Evolutionary conservation across 2,329 filamentous ascomycete species (phyloP).

Genomic region (Paracamarosporium sp.): DNA sequence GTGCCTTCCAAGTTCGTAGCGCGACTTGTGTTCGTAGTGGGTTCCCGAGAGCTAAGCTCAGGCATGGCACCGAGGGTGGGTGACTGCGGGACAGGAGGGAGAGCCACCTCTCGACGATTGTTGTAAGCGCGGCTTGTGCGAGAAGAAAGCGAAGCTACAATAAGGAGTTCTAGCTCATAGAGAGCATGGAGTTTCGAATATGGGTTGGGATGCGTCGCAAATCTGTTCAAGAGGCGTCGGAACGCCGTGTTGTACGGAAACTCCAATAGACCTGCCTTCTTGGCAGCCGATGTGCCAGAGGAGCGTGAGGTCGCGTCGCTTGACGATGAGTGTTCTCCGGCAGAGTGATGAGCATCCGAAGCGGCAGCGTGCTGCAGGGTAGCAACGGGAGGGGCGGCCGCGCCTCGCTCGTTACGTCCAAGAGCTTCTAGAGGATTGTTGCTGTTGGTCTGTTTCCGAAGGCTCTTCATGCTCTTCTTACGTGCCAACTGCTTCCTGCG

Average conservation of each 20-base stretch:
- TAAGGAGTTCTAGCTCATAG: slow-evolving; percentile 81
- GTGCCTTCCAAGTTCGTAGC: slow-evolving; percentile 66
- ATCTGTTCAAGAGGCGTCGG: slow-evolving; percentile 78
- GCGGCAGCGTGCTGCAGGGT: slow-evolving; percentile 51
- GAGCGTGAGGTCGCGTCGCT: slow-evolving; percentile 54
- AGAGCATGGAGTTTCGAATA: slow-evolving; percentile 84
- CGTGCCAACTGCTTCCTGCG: slow-evolving; percentile 46
- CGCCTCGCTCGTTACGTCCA: slow-evolving; percentile 49
- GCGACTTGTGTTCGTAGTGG: slow-evolving; percentile 49
- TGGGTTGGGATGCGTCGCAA: slow-evolving; percentile 88
- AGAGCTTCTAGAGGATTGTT: slow-evolving; percentile 51
- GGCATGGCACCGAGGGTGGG: slow-evolving; percentile 53
- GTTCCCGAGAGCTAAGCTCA: slow-evolving; percentile 53
- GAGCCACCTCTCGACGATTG: slow-evolving; percentile 44
- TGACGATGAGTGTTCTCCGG: slow-evolving; percentile 54
- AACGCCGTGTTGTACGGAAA: slow-evolving; percentile 87
- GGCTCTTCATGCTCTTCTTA: slow-evolving; percentile 67
- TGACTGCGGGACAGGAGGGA: slow-evolving; percentile 52
- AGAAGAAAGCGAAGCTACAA: slow-evolving; percentile 74
- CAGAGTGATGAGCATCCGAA: slow-evolving; percentile 48
- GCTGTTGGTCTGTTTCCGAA: slow-evolving; percentile 51
- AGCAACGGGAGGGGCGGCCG: slow-evolving; percentile 50
- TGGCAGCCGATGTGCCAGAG: slow-evolving; percentile 48
- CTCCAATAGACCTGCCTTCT: slow-evolving; percentile 57
- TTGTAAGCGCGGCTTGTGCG: slow-evolving; percentile 56